phyloP scores from a whole-genome alignment of 768 basidiomycete genomes.

The Mrakia blollopis region DNA sequence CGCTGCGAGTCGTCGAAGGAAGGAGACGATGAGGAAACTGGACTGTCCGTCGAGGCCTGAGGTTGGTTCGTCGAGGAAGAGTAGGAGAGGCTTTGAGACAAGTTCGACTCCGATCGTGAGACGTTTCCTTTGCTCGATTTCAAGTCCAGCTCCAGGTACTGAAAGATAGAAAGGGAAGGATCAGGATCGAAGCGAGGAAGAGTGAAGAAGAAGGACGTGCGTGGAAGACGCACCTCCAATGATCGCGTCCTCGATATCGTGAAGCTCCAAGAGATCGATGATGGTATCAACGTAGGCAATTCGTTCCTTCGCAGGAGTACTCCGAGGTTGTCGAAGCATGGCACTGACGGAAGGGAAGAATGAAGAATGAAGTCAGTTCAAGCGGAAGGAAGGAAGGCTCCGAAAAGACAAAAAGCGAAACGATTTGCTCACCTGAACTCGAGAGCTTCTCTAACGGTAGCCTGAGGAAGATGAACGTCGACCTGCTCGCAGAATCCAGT shows the following conservation, averaged over 20 bases:
- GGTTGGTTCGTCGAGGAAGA: constrained; percentile 52
- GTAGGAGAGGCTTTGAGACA: constrained; percentile 45
- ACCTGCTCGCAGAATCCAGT: constrained; percentile 46
- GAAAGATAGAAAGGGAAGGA: too few species aligned
- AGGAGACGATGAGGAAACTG: constrained; percentile 69
- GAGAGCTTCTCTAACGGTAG: constrained; percentile 46
- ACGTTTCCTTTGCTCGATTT: constrained; percentile 37
- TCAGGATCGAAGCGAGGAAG: too few species aligned
- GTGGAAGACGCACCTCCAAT: constrained; percentile 35
- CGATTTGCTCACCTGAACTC: constrained; percentile 36
- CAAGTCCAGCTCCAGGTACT: constrained; percentile 44
- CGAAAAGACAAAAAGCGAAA: too few species aligned
- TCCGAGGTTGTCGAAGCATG: constrained; percentile 45
- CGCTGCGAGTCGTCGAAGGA: constrained; percentile 47
- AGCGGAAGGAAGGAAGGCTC: too few species aligned
- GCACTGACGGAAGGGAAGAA: constrained; percentile 35
- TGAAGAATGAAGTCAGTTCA: too few species aligned
- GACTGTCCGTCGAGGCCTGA: constrained; percentile 65
- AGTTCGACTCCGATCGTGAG: constrained; percentile 30
- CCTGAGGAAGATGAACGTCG: constrained; percentile 14
- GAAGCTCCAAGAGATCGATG: constrained; percentile 35
- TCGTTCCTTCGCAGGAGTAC: constrained; percentile 36
- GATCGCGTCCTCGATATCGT: constrained; percentile 42
- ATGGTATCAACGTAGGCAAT: constrained; percentile 51
- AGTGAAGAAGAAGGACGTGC: too few species aligned